Conservation (phyloP, 139 green algal genomes). For the Coelastrella sp. region DNA sequence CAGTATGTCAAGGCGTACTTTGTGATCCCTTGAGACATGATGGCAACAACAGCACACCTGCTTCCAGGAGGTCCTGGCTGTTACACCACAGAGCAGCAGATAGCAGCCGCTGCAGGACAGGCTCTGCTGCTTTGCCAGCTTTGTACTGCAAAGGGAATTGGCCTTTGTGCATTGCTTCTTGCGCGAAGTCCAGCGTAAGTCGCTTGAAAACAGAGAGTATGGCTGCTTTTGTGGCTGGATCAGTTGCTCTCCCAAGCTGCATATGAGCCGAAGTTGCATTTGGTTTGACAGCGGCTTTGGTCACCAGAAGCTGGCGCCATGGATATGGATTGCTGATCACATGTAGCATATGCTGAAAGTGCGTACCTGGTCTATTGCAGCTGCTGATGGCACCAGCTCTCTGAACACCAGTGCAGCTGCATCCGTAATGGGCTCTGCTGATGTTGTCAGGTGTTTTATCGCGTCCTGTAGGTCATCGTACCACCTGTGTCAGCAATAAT, state of each 20-base stretch:
- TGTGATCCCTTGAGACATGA: not conserved
- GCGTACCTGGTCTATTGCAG: not conserved
- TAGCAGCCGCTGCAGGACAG: conserved; percentile 31
- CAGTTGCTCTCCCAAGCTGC: not conserved
- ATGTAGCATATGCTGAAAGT: not conserved
- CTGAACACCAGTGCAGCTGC: not conserved
- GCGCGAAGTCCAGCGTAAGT: not conserved
- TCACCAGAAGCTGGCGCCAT: not conserved
- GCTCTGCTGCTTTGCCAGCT: not conserved
- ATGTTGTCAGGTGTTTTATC: not conserved
- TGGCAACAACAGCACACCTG: not conserved
- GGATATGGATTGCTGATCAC: not conserved
- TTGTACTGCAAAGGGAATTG: conserved; percentile 27
- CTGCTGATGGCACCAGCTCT: not conserved
- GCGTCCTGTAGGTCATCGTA: not conserved
- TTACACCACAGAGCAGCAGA: not conserved
- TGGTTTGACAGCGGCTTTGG: not conserved
- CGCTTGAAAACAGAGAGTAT: not conserved
- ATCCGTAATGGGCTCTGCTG: not conserved
- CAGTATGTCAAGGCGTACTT: not conserved
- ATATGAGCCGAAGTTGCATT: not conserved
- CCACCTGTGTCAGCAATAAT: no score
- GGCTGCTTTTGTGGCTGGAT: not conserved
- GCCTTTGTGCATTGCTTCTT: conserved; percentile 15
- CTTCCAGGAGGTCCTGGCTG: not conserved